Conservation (phyloP, 345 rosid species). For the Pistacia vera region DNA sequence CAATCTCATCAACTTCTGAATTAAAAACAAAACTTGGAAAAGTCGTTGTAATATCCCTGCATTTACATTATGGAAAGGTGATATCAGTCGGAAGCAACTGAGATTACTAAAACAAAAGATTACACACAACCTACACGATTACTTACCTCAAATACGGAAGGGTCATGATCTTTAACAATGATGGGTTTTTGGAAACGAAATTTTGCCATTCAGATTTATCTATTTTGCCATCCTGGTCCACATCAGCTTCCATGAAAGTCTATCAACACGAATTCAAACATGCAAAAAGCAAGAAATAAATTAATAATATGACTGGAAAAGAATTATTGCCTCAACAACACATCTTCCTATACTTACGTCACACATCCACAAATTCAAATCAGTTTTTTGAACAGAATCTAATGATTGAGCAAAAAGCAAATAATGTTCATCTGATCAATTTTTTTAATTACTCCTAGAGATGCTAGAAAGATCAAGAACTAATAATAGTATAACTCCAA, state of each 20-base stretch:
- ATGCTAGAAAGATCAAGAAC: neutral
- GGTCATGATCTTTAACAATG: constrained; percentile 89
- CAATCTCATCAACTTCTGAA: constrained; percentile 91
- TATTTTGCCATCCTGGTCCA: constrained; percentile 82
- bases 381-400: neutral
- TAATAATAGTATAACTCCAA: neutral
- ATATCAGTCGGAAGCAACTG: neutral
- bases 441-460: neutral
- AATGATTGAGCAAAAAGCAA: neutral
- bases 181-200: constrained; percentile 84
- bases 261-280: constrained; percentile 26
- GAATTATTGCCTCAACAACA: neutral
- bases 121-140: neutral
- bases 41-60: constrained; percentile 95
- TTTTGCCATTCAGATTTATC: constrained; percentile 83
- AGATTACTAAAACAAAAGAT: neutral
- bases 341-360: neutral
- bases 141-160: constrained; percentile 87
- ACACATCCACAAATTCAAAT: neutral
- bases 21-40: constrained; percentile 95
- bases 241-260: constrained; percentile 95
- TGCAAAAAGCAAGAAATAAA: neutral
- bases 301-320: neutral
- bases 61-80: neutral
- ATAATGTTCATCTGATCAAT: neutral